These are phyloP conservation scores for Lactarius vividus DNA, from an alignment of 768 basidiomycete genomes.

Conservation along the genomic window DNA sequence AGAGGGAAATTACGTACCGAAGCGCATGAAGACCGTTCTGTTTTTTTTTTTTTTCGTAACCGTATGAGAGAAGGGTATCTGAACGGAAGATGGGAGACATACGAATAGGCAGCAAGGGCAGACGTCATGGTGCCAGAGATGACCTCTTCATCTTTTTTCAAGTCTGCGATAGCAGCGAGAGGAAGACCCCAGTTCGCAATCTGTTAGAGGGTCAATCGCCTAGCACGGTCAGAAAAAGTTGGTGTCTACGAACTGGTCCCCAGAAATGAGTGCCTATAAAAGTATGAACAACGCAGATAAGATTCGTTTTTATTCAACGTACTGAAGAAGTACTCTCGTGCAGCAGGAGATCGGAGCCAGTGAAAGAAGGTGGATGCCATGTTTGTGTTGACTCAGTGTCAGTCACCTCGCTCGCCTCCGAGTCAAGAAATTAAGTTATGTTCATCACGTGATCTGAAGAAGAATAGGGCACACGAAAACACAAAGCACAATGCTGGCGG, in stretches of 20 bases:
- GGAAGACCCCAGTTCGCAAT: constrained; percentile 99
- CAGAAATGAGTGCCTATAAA: constrained; percentile 90
- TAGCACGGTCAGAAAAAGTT: neutral
- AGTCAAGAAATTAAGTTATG: too few relatives aligned
- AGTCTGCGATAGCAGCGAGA: constrained; percentile 86
- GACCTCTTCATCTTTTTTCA: constrained; percentile 91
- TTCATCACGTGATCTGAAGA: neutral
- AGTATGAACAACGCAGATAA: constrained; percentile 26
- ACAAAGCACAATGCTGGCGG: neutral
- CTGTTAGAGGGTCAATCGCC: constrained; percentile 40
- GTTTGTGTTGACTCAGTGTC: neutral
- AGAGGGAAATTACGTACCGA: constrained; percentile 49
- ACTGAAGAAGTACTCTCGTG: constrained; percentile 95
- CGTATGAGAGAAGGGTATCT: constrained; percentile 10
- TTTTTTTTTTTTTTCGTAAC: constrained; percentile 37
- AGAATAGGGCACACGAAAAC: neutral
- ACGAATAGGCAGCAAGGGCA: constrained; percentile 91
- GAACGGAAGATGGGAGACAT: constrained; percentile 38
- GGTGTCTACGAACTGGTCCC: constrained; percentile 79
- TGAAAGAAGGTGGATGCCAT: constrained; percentile 86
- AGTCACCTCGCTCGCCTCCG: too few relatives aligned
- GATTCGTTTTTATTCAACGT: constrained; percentile 34
- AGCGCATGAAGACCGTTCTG: constrained; percentile 87
- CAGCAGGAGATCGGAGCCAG: constrained; percentile 91
- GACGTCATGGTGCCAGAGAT: constrained; percentile 98